Percentiles rank a stretch among this genome's conserved stretches.
phyloP scores from a whole-genome alignment of 2,329 filamentous ascomycete genomes.

The Amauroascus niger region DNA sequence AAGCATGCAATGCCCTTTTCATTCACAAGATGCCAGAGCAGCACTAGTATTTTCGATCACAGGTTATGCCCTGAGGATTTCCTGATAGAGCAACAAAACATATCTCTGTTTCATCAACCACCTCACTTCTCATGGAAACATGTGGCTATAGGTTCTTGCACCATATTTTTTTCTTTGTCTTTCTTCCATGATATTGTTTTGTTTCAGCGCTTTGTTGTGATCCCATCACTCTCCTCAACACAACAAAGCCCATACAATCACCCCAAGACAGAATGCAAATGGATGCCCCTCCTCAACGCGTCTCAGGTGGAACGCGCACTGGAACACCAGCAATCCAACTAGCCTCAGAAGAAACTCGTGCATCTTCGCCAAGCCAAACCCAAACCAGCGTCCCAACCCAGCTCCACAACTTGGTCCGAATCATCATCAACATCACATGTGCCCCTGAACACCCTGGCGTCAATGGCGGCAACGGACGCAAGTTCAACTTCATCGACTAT shows the following conservation, averaged over 20 bases:
- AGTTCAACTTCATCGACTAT: constrained; percentile 8
- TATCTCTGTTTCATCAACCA: constrained; percentile 5
- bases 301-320: not conserved
- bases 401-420: constrained; percentile 1
- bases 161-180: not conserved
- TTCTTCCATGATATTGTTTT: not conserved
- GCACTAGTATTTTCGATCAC: constrained; percentile 7
- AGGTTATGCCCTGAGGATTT: constrained; percentile 1
- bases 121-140: not conserved
- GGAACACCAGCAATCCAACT: not conserved
- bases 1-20: not conserved
- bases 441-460: constrained; percentile 8
- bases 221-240: not conserved
- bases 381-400: not conserved
- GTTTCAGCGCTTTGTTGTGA: not conserved
- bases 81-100: constrained; percentile 5
- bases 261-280: not conserved
- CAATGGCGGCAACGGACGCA: constrained; percentile 6
- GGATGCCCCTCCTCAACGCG: not conserved
- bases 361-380: not conserved
- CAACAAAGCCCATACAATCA: not conserved
- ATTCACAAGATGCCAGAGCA: not conserved
- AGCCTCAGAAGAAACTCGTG: not conserved
- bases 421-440: constrained; percentile 7
- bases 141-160: not conserved